Evolutionary conservation across 2,329 filamentous ascomycete genomes (phyloP), one percentile per base, ranked within the genome.

Genomic region (Mollisia scopiformis): DNA sequence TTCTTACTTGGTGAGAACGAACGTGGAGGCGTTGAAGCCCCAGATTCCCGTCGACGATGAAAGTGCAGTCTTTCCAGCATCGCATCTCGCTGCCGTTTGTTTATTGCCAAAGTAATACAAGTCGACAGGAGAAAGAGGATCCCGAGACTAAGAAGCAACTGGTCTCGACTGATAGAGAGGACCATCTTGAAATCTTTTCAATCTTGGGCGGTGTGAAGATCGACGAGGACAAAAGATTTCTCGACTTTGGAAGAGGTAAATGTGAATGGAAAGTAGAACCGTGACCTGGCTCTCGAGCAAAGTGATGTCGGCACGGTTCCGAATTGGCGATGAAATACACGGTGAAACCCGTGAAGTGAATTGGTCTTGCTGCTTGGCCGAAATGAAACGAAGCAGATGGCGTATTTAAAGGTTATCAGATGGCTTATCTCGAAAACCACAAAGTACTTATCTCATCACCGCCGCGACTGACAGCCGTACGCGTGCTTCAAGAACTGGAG

Each of bases 1-100:
- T 62, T 65, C 25, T 66, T 69, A 41, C 57, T 63, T 6, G 68
- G 68, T 16, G 71, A 73, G 19, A 73, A 57, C 6, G 70, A 72
- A 25, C 71, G 68, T 41, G 71, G 70, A 31, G 72, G 72, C 21
- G 72, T 73, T 41, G 68, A 70, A 10, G 72, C 69, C 27, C 66
- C 69, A 39, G 72, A 72, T 39, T 68, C 62, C 30, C 72, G 68
- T 55, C 70, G 67, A 31, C 66, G 68, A 49, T 62, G 62, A n/a
- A 73, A 61, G 41, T 67, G 59, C 39, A 72, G 55, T 54, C 64
- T 64, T 8, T 61, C 49, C 10, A 72, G 53, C 8, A 71, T 56
- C 2, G 64, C 63, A 39, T 66, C 68, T 62, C 69, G 57, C 52
- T 68, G 64, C 16, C 58, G 60, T 58, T 70, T 70, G 27, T 62